Evolutionary conservation across 768 basidiomycete genomes (phyloP).

Genomic region (Lactarius deliciosus): DNA sequence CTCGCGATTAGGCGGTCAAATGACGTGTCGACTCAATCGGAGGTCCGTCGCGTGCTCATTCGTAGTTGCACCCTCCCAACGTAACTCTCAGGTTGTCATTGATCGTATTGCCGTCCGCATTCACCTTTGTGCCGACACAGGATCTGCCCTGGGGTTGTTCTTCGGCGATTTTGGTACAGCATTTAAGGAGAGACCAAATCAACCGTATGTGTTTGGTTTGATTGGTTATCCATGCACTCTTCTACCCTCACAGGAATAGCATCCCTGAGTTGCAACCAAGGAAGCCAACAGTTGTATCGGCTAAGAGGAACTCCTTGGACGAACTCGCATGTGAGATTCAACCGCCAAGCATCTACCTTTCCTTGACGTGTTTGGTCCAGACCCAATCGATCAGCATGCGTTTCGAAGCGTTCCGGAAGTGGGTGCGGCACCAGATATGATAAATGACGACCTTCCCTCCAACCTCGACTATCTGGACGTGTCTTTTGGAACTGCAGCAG

Average conservation of each 20-base stretch:
- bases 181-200: conserved; percentile 39
- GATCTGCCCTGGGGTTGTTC: conserved; percentile 57
- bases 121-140: conserved; percentile 78
- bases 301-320: conserved; percentile 16
- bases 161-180: conserved; percentile 49
- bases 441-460: conserved; percentile 86
- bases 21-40: conserved; percentile 2
- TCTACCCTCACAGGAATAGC: conserved; percentile 3
- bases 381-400: conserved; percentile 79
- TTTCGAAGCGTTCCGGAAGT: conserved; percentile 76
- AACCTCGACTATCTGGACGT: conserved; percentile 87
- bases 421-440: conserved; percentile 81
- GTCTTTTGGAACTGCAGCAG: conserved; percentile 76
- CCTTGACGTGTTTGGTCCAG: conserved; percentile 38
- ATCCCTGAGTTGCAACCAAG: conserved; percentile 4
- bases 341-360: neutral
- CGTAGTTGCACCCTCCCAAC: neutral
- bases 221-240: neutral
- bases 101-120: conserved; percentile 53
- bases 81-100: conserved; percentile 49
- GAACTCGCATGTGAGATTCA: conserved; percentile 34
- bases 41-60: conserved; percentile 15
- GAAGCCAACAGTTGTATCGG: conserved; percentile 22
- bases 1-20: conserved; percentile 18
- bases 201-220: conserved; percentile 26